phyloP scores from a whole-genome alignment of 371 early-diverging fungal genomes.

The Apophysomyces variabilis region DNA sequence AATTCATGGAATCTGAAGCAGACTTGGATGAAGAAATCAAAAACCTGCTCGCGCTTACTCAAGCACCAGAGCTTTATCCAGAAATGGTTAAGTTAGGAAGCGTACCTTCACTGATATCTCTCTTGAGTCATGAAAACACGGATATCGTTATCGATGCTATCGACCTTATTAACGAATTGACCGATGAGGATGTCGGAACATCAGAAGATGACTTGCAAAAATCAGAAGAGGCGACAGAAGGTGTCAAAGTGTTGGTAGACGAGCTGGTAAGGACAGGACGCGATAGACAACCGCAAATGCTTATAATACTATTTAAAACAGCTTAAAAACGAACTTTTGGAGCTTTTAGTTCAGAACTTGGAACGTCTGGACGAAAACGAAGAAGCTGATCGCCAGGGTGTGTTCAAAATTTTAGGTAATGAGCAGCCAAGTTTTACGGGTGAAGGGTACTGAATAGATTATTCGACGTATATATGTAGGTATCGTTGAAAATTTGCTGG shows the following conservation, averaged over 20 bases:
- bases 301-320: conserved; percentile 19
- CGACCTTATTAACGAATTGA: conserved; percentile 86
- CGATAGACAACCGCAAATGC: neutral
- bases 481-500: conserved; percentile 86
- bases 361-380: conserved; percentile 79
- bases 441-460: neutral
- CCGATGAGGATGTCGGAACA: conserved; percentile 87
- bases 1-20: conserved; percentile 94
- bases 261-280: conserved; percentile 58
- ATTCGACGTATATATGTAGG: conserved; percentile 32
- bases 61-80: conserved; percentile 81
- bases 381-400: conserved; percentile 83
- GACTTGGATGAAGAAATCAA: conserved; percentile 92
- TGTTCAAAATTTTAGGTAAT: conserved; percentile 78
- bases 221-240: conserved; percentile 66
- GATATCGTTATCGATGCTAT: conserved; percentile 89
- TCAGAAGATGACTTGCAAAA: conserved; percentile 62
- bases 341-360: conserved; percentile 81
- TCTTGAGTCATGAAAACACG: conserved; percentile 92
- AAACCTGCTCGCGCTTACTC: conserved; percentile 70
- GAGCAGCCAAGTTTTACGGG: neutral
- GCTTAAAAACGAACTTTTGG: conserved; percentile 75
- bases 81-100: conserved; percentile 73
- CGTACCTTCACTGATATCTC: conserved; percentile 66
- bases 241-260: conserved; percentile 72